Conservation (phyloP, 176 grass and related monocot genomes). For the Carex littledalei region DNA sequence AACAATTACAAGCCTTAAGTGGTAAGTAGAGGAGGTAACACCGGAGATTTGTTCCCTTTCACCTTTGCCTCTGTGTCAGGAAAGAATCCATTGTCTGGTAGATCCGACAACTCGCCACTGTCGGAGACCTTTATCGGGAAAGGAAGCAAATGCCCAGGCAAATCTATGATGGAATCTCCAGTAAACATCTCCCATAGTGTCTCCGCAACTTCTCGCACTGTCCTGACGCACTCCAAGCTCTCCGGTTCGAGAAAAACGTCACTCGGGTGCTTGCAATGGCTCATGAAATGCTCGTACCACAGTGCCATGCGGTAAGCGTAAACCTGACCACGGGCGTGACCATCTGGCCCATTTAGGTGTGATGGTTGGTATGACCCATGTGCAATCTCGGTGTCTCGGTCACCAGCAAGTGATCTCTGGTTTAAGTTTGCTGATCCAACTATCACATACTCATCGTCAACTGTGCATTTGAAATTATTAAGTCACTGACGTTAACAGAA, state of each 20-base stretch:
- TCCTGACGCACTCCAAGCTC: conserved; percentile 61
- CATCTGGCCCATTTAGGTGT: conserved; percentile 42
- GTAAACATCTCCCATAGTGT: conserved; percentile 53
- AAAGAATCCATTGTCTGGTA: conserved; percentile 53
- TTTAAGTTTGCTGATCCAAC: conserved; percentile 90
- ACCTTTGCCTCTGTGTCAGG: conserved; percentile 61
- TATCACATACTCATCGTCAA: conserved; percentile 83
- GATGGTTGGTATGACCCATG: conserved; percentile 86
- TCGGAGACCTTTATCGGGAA: conserved; percentile 67
- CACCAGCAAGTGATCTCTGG: conserved; percentile 78
- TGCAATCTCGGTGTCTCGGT: conserved; percentile 85
- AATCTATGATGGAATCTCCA: conserved; percentile 44
- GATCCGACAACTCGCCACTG: conserved; percentile 45
- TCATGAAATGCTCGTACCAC: conserved; percentile 85
- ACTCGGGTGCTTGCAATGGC: neutral
- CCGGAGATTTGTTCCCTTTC: conserved; percentile 45
- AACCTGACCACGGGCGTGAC: conserved; percentile 39
- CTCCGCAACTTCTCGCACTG: conserved; percentile 39
- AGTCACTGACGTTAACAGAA: neutral
- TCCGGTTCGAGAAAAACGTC: conserved; percentile 37
- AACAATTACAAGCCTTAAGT: conserved; percentile 34
- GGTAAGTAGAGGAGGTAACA: conserved; percentile 57
- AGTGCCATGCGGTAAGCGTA: conserved; percentile 68
- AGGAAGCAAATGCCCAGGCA: conserved; percentile 69
- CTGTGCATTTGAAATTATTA: conserved; percentile 18